Percentiles rank a stretch among this genome's conserved stretches.
These are phyloP conservation scores for Triticum turgidum DNA, from an alignment of 176 grass and related monocot species.

Conservation along the genomic window DNA sequence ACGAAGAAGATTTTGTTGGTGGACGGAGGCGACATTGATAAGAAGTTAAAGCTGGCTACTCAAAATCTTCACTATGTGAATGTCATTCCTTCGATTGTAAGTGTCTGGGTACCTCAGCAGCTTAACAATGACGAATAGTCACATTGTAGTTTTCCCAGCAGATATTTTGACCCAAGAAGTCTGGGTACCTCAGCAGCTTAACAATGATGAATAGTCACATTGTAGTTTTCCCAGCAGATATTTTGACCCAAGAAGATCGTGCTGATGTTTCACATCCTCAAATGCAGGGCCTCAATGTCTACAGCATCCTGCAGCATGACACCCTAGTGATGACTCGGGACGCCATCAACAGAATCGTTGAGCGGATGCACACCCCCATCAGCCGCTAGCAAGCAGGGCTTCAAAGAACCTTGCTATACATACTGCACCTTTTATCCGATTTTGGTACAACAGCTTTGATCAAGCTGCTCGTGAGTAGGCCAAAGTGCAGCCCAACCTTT, in stretches of 20 bases:
- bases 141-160: neutral
- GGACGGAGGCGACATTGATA: conserved; percentile 63
- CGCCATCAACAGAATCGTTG: conserved; percentile 70
- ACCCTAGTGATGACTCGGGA: conserved; percentile 68
- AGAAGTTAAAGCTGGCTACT: conserved; percentile 75
- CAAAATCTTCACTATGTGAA: conserved; percentile 87
- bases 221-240: neutral
- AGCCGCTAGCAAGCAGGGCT: conserved; percentile 39
- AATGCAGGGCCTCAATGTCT: conserved; percentile 78
- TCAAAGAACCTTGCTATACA: neutral
- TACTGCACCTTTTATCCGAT: neutral
- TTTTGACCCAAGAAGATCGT: neutral
- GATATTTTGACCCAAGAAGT: neutral
- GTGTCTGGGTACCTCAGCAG: conserved; percentile 19
- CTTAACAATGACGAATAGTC: neutral
- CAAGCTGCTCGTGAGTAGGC: neutral
- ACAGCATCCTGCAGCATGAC: conserved; percentile 92
- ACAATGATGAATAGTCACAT: neutral
- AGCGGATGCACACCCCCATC: conserved; percentile 84
- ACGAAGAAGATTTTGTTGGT: conserved; percentile 83
- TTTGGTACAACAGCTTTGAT: neutral
- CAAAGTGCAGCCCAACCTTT: neutral
- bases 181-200: neutral
- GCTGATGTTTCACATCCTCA: conserved; percentile 7
- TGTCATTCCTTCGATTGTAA: conserved; percentile 77